Conservation (phyloP, 2,329 filamentous ascomycete genomes). For the Colletotrichum caudatum region DNA sequence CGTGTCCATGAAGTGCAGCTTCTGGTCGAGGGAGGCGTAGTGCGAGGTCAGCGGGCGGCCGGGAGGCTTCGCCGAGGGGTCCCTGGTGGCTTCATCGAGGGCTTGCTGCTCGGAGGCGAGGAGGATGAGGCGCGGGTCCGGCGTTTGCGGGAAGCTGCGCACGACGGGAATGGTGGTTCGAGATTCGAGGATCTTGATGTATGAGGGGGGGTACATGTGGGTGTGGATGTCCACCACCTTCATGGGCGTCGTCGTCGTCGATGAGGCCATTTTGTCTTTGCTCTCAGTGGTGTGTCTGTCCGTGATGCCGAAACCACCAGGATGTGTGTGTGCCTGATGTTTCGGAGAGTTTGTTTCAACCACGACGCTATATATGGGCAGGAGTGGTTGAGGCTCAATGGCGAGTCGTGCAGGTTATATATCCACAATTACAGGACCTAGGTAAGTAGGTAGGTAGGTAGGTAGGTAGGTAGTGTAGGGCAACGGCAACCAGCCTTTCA, state of each 20-base stretch:
- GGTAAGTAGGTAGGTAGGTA: no score
- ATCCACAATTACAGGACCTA: not conserved
- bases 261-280: constrained; percentile 50
- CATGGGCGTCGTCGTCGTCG: constrained; percentile 46
- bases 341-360: constrained; percentile 12
- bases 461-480: not conserved
- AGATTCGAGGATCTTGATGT: constrained; percentile 70
- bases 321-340: not conserved
- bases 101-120: constrained; percentile 64
- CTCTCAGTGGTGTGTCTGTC: not conserved
- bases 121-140: constrained; percentile 74
- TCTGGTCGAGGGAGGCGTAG: constrained; percentile 83
- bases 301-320: not conserved
- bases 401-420: constrained; percentile 12
- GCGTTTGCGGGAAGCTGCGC: constrained; percentile 69
- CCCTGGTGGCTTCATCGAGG: constrained; percentile 63
- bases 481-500: constrained; percentile 1
- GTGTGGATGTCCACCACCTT: constrained; percentile 75
- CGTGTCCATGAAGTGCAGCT: constrained; percentile 87
- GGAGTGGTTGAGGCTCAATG: constrained; percentile 13
- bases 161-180: constrained; percentile 77
- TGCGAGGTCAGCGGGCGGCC: constrained; percentile 86
- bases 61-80: constrained; percentile 68
- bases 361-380: not conserved
- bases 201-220: constrained; percentile 76